Conservation (phyloP, 2,329 filamentous ascomycete species). For the Venturia effusa region DNA sequence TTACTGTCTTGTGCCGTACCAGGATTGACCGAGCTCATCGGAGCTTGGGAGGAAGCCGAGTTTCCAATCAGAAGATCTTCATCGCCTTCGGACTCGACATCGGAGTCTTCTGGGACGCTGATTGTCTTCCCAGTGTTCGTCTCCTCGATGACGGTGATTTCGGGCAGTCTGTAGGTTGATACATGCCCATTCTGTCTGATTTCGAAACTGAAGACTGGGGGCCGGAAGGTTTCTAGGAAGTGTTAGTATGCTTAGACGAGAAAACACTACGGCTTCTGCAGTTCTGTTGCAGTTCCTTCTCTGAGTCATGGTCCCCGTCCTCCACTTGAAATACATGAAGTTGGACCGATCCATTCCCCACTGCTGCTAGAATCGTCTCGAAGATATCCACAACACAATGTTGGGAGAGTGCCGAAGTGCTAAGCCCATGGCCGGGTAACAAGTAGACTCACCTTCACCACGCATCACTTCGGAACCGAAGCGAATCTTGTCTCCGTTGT, state of each 20-base stretch:
- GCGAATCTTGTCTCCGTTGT: conserved; percentile 24
- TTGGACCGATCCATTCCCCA: too few relatives aligned
- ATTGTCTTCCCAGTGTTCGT: not conserved
- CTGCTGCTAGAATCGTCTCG: not conserved
- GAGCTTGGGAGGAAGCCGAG: not conserved
- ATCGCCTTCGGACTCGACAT: not conserved
- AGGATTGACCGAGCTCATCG: not conserved
- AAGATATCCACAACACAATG: not conserved
- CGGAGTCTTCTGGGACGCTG: conserved; percentile 2
- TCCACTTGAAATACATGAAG: too few relatives aligned
- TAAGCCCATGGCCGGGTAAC: not conserved
- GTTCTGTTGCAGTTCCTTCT: not conserved
- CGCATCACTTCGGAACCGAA: conserved; percentile 27
- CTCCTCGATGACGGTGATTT: not conserved
- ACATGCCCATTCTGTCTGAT: not conserved
- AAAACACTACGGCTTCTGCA: not conserved
- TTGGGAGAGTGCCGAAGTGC: not conserved
- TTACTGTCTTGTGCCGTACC: too few relatives aligned
- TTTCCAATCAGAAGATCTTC: not conserved
- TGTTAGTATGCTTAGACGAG: not conserved
- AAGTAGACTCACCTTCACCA: conserved; percentile 8
- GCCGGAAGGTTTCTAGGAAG: conserved; percentile 2
- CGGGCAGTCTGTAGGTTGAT: not conserved
- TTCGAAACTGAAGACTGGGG: not conserved
- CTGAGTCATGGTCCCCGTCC: too few relatives aligned